Base-by-base conservation (phyloP, 768 basidiomycete genomes). In the Rhodotorula kratochvilovae region DNA sequence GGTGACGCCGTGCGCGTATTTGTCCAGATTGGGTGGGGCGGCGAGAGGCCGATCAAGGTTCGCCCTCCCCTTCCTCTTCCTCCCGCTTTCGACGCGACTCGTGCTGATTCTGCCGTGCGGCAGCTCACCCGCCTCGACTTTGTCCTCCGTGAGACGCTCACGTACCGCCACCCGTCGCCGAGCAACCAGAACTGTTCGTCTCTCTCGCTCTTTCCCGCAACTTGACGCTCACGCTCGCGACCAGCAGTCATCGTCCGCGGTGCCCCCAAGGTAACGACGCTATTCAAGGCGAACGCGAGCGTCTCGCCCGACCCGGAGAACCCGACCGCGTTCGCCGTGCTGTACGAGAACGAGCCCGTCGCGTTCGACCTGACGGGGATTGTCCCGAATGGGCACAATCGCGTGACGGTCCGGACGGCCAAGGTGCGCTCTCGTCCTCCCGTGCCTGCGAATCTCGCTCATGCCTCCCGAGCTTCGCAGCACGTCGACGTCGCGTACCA, bases 401-500 rank as follows among this genome's bases (percentile, higher is more conserved):
- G 68, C 6, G 64, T 73, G 2, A 73, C 72, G 5, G 65, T 69
- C 21, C 39, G 66, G 19, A 73, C 68, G 2, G 72, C 72, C 48
- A 68, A 69, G 67, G 66, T 59, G 27, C 23, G 48, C 17, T 54
- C 25, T 29, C 25, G 7, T 12, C 16, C 13, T 7, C 16, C 27
- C 15, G 31, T 35, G n/a, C 23, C 50, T 29, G 1, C n/a, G 1
- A 21, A n/a, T 5, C 13, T 51, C 45, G 13, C 48, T 31, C 43
- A 27, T 3, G 31, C 17, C 36, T 19, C 15, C 0, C 35, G 36
- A 5, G 0, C 50, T 16, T 5, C 31, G 55, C 67, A 72, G 67
- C 68, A 73, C 57, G 57, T 73, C 61, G 72, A 73, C 29, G 64
- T 73, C 51, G 33, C 64, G 11, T 73, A 73, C 65, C 65, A 69